Conservation (phyloP, 2,329 filamentous ascomycete genomes). For the Aspergillus puulaauensis region DNA sequence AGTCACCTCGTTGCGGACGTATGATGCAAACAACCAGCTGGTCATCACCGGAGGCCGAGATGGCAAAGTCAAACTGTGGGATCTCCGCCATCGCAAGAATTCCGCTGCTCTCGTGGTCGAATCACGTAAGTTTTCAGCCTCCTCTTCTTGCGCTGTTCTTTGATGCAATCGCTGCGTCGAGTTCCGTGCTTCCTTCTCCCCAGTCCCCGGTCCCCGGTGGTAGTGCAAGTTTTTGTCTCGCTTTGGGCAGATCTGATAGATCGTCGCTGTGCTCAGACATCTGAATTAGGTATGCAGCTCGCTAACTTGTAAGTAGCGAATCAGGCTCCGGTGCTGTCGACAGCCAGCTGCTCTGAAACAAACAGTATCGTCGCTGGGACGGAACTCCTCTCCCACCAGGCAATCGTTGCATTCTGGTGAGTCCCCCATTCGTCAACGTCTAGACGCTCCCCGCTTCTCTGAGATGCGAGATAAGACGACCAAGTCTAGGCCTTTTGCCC, state of each 20-base stretch:
- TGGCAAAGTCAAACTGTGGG: conserved; percentile 43
- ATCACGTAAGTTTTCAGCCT: conserved; percentile 30
- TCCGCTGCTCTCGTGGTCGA: conserved; percentile 34
- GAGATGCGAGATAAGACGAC: background rate
- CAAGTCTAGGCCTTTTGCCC: background rate
- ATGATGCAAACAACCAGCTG: conserved; percentile 26
- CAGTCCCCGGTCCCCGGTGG: background rate
- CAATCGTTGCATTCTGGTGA: conserved; percentile 45
- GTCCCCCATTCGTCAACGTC: conserved; percentile 18
- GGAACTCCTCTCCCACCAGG: conserved; percentile 49
- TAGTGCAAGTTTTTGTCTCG: background rate
- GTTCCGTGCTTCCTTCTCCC: background rate
- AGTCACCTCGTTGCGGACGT: conserved; percentile 39
- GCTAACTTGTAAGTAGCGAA: conserved; percentile 39
- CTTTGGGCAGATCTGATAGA: background rate
- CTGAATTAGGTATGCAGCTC: conserved; percentile 1
- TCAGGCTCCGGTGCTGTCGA: conserved; percentile 52
- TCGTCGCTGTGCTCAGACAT: background rate
- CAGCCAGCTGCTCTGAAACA: conserved; percentile 48
- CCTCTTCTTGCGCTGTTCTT: background rate
- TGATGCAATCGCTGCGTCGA: background rate
- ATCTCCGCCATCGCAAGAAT: conserved; percentile 33
- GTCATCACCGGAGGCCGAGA: conserved; percentile 42
- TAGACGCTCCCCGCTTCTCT: background rate
- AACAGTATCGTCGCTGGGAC: conserved; percentile 56